Evolutionary conservation across 2,329 filamentous ascomycete genomes (phyloP).

Genomic region (Sporothrix variecibatus): DNA sequence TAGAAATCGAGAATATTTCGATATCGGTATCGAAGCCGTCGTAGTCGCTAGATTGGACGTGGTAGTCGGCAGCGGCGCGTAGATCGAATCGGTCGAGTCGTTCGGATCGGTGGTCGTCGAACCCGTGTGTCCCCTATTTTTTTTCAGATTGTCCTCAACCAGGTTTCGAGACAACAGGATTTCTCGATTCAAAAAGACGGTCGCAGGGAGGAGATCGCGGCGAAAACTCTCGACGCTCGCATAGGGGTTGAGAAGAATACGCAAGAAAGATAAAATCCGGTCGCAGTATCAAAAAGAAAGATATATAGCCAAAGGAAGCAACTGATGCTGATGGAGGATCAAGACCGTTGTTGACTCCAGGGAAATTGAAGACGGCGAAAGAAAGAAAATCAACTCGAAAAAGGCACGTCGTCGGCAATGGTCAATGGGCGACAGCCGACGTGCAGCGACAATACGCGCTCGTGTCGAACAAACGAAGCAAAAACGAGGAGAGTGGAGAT

Average conservation of each 20-base stretch:
- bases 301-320: constrained; percentile 16
- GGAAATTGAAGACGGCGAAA: not conserved
- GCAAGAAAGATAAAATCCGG: not conserved
- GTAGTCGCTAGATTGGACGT: not conserved
- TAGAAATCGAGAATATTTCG: not conserved
- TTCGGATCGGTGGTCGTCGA: not conserved
- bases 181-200: constrained; percentile 17
- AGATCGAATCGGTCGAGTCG: not conserved
- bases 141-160: constrained; percentile 9
- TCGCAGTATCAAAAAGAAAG: not conserved
- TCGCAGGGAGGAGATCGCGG: constrained; percentile 3
- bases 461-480: not conserved
- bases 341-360: not conserved
- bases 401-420: not conserved
- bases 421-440: not conserved
- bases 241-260: constrained; percentile 5
- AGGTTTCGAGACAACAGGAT: constrained; percentile 12
- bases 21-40: not conserved
- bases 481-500: not conserved
- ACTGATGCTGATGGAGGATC: constrained; percentile 6
- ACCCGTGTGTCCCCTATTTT: constrained; percentile 17
- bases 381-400: not conserved
- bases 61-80: not conserved
- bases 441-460: not conserved
- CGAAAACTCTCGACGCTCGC: constrained; percentile 9